A percentile compares a stretch with the other conserved stretches of the same genome.
These are phyloP conservation scores for Craspedostauros australis DNA, from an alignment of 108 stramenopile genomes.

Conservation along the genomic window DNA sequence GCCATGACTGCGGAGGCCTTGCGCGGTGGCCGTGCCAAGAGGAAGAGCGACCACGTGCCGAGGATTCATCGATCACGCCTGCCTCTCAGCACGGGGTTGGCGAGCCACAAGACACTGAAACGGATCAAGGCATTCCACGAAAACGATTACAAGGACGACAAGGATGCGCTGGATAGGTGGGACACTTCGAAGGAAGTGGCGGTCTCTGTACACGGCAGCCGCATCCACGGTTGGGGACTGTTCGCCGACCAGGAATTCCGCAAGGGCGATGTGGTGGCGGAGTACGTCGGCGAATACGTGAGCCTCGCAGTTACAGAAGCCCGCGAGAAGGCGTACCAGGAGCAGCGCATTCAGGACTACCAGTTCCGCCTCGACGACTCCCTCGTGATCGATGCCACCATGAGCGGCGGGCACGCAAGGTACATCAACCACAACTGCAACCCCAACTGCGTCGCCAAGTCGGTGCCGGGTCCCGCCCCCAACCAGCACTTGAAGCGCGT, in stretches of 20 bases:
- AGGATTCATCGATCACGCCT: slow-evolving; percentile 55
- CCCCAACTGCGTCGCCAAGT: slow-evolving; percentile 89
- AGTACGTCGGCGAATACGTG: slow-evolving; percentile 95
- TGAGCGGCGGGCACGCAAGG: slow-evolving; percentile 82
- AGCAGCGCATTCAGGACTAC: slow-evolving; percentile 85
- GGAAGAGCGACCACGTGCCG: slow-evolving; percentile 32
- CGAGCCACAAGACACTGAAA: slow-evolving; percentile 38
- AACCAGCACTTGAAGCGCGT: slow-evolving; percentile 69
- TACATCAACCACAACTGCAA: slow-evolving; percentile 97
- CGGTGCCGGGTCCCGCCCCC: slow-evolving; percentile 55
- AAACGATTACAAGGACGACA: slow-evolving; percentile 10
- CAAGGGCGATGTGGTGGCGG: slow-evolving; percentile 85
- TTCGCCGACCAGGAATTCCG: slow-evolving; percentile 67
- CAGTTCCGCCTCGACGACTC: slow-evolving; percentile 88
- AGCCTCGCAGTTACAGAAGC: slow-evolving; percentile 73
- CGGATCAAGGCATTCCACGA: slow-evolving; percentile 10
- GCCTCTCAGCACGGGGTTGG: slow-evolving; percentile 57
- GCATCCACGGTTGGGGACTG: slow-evolving; percentile 81
- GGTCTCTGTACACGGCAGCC: slow-evolving; percentile 63
- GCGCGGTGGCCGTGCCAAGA: slow-evolving; percentile 35
- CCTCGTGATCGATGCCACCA: slow-evolving; percentile 92
- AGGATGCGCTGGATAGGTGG: slow-evolving; percentile 13
- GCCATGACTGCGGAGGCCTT: slow-evolving; percentile 26
- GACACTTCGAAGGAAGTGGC: slow-evolving; percentile 36
- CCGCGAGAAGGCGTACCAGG: slow-evolving; percentile 83